Evolutionary conservation across 2,329 filamentous ascomycete species (phyloP).

Genomic region (Penicillium brevicompactum): DNA sequence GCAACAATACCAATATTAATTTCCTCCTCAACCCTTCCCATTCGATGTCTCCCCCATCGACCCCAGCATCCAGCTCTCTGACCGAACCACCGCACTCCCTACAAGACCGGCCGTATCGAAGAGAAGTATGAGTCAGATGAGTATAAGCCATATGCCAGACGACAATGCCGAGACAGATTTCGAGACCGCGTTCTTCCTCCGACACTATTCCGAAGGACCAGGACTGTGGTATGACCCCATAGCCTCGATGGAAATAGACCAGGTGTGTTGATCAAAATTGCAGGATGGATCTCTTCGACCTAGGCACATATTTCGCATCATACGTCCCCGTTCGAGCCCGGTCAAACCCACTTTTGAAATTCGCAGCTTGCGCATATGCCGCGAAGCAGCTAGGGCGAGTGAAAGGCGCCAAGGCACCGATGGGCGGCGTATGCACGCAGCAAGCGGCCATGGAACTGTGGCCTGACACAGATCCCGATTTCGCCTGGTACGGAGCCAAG

Average conservation of each 20-base stretch:
- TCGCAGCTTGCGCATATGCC: constrained; percentile 62
- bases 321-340: constrained; percentile 62
- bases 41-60: constrained; percentile 49
- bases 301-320: constrained; percentile 62
- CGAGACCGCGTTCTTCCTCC: constrained; percentile 61
- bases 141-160: constrained; percentile 27
- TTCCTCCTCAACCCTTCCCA: constrained; percentile 57
- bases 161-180: constrained; percentile 49
- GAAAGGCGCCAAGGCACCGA: constrained; percentile 53
- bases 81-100: constrained; percentile 34
- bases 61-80: constrained; percentile 38
- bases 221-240: constrained; percentile 55
- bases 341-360: constrained; percentile 50
- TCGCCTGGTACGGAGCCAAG: constrained; percentile 63
- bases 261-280: constrained; percentile 10
- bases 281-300: constrained; percentile 50
- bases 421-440: constrained; percentile 48
- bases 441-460: constrained; percentile 59
- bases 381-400: constrained; percentile 63
- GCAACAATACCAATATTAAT: constrained; percentile 51
- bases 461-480: constrained; percentile 54
- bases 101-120: constrained; percentile 26
- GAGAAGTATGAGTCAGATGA: constrained; percentile 21
- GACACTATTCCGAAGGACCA: constrained; percentile 62
- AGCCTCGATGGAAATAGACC: not conserved